Evolutionary conservation across 2,329 filamentous ascomycete species (phyloP), one percentile per base, ranked within the genome.

Genomic region (Fusarium poae): DNA sequence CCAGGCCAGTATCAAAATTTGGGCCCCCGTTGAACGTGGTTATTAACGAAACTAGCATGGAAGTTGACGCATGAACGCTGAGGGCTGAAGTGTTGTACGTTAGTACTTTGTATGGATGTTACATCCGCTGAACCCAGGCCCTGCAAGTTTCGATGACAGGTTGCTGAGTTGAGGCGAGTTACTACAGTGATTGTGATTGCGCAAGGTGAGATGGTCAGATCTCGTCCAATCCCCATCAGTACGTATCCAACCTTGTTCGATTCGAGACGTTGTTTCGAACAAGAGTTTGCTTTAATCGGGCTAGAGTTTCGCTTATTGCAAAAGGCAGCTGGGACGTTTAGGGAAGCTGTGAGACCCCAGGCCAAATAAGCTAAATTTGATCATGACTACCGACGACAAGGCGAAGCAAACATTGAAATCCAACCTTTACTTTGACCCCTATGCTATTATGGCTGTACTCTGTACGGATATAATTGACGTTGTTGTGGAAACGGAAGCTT

Each of bases 111-210:
- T 34, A 34, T 54, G 51, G 40, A 49, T 52, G 62, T 52, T 62
- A 48, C 57, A 67, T 44, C 57, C 32, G 51, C 30, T 57, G 56
- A 51, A 51, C 53, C 53, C 40, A 43, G 42, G 27, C 30, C 57
- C 48, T 50, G 48, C 34, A 37, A 44, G 64, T 67, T 67, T 67
- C 57, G 57, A 39, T 30, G 57, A 52, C 27, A 63, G 62, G 60
- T 61, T 68, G 60, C 52, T 65, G 43, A 68, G 48, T 50, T 50
- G 48, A 50, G 48, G 32, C 34, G 48, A 50, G 65, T 57, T 57
- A 60, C 60, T 65, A 50, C 48, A 42, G 29, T 60, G 46, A 65
- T 44, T 65, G 42, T 58, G 29, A 42, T 46, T 45, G 50, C 39
- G 43, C 45, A 52, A 32, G 40, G 48, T 39, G 27, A 39, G 48